Conservation (phyloP, 2,329 filamentous ascomycete genomes). For the Alternaria triticina region DNA sequence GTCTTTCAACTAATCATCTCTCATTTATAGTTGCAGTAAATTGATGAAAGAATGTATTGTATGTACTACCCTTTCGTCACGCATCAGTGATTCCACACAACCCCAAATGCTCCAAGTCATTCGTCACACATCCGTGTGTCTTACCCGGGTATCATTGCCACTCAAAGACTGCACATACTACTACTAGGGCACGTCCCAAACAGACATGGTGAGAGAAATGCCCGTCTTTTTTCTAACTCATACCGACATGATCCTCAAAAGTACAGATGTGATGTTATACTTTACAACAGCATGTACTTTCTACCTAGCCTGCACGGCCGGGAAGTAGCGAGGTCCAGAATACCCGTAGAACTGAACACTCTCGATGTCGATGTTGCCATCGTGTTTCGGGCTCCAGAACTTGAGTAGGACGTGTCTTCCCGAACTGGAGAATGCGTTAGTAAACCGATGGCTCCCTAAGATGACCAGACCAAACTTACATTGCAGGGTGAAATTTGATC, state of each 20-base stretch:
- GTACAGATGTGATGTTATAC: background rate
- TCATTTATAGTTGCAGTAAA: background rate
- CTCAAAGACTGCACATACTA: background rate
- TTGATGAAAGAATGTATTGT: background rate
- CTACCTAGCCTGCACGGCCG: conserved; percentile 62
- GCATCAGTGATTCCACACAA: background rate
- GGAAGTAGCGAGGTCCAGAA: conserved; percentile 84
- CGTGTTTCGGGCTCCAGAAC: conserved; percentile 80
- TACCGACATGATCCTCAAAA: background rate
- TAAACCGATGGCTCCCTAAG: background rate
- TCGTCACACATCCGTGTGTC: background rate
- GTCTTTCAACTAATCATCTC: background rate
- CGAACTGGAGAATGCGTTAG: conserved; percentile 55
- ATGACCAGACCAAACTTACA: conserved; percentile 53
- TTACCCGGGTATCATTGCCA: conserved; percentile 4
- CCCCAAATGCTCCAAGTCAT: background rate
- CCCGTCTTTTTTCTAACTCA: background rate
- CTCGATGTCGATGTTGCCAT: conserved; percentile 87
- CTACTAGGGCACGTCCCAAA: background rate
- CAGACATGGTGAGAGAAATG: background rate
- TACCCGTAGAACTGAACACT: conserved; percentile 83
- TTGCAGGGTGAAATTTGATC: conserved; percentile 81
- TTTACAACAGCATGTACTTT: background rate
- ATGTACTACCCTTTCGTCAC: background rate
- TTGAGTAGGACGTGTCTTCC: conserved; percentile 87